Evolutionary conservation across 306 rosid genomes (phyloP), one percentile per base, ranked within the genome.

Genomic region (Erythrophleum fordii): DNA sequence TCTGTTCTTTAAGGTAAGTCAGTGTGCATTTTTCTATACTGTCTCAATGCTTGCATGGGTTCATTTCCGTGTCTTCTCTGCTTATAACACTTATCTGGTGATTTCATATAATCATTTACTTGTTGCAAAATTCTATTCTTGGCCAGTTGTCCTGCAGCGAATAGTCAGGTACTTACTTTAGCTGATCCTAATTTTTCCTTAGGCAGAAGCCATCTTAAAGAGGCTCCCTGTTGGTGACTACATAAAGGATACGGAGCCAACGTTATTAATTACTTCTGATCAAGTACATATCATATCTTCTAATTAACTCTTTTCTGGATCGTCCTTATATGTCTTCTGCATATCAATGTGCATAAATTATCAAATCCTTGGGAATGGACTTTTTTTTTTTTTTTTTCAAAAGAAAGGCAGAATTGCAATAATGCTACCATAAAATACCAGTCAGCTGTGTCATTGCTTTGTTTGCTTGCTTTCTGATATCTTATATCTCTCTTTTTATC

Each of bases 191-290:
- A 84, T 86, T 77, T 85, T 82, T 91, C 85, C 87, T 78, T 93
- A 92, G 98, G 99, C 98, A 74, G 94, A 91, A 84, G 96, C 94
- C 86, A 95, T 93, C 86, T 64, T 80, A 84, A 90, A 82, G 59
- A 86, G 86, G 91, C 90, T 93, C 82, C 90, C 92, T 46, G 79
- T 85, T 80, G 98, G 81, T 88, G 98, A 88, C 86, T 81, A 73
- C 83, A 26, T 78, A 81, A 88, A 89, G 88, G 97, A 91, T 64
- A 91, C 88, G 23, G 89, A 90, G 83, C 88, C 96, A 80, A 90
- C 90, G 0, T 69, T 95, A 84, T 80, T 95, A 90, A 88, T 95
- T 80, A 95, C 99, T 73, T 87, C 87, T 83, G 99, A 95, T 83
- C 99, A 95, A 95, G 99, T 95, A 95, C 87, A 84, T 66, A 84